A percentile compares a stretch with the other conserved stretches of the same genome.
Evolutionary conservation across 331 rosid genomes (phyloP).

Genomic region (Phaseolus coccineus): DNA sequence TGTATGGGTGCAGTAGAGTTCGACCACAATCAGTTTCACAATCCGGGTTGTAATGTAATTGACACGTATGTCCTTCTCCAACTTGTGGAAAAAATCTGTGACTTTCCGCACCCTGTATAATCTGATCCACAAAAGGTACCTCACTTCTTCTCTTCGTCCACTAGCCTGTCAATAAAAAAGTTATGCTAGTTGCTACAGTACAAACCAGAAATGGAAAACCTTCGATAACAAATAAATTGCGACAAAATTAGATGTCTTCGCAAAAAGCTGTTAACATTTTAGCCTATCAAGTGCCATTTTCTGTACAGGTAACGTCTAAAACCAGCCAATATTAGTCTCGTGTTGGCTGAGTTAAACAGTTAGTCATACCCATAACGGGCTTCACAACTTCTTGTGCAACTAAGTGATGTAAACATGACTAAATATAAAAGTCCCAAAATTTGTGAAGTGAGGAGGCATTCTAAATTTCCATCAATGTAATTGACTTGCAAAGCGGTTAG

Average conservation of each 20-base stretch:
- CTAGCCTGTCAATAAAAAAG: constrained; percentile 60
- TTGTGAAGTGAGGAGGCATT: too few species aligned
- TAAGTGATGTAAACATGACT: constrained; percentile 8
- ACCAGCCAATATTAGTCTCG: constrained; percentile 33
- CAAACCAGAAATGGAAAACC: constrained; percentile 24
- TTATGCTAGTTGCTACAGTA: constrained; percentile 28
- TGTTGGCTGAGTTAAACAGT: constrained; percentile 1
- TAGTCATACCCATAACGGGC: not conserved
- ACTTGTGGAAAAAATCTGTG: constrained; percentile 53
- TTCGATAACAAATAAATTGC: constrained; percentile 24
- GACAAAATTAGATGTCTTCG: constrained; percentile 25
- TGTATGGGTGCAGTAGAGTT: constrained; percentile 96
- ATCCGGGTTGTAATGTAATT: constrained; percentile 83
- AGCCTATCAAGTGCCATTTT: not conserved
- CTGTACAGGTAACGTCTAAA: constrained; percentile 16
- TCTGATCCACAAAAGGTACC: constrained; percentile 93
- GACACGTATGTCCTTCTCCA: constrained; percentile 94
- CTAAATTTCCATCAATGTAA: too few species aligned
- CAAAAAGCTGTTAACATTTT: constrained; percentile 26
- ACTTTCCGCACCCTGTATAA: constrained; percentile 79
- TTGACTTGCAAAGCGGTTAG: too few species aligned
- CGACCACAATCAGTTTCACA: constrained; percentile 83
- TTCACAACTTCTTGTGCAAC: constrained; percentile 8
- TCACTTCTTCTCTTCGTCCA: constrained; percentile 80
- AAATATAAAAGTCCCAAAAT: too few species aligned